A percentile compares a stretch with the other conserved stretches of the same genome.
phyloP scores from a whole-genome alignment of 1,284 basidiomycete genomes.

The Ganoderma sp. region DNA sequence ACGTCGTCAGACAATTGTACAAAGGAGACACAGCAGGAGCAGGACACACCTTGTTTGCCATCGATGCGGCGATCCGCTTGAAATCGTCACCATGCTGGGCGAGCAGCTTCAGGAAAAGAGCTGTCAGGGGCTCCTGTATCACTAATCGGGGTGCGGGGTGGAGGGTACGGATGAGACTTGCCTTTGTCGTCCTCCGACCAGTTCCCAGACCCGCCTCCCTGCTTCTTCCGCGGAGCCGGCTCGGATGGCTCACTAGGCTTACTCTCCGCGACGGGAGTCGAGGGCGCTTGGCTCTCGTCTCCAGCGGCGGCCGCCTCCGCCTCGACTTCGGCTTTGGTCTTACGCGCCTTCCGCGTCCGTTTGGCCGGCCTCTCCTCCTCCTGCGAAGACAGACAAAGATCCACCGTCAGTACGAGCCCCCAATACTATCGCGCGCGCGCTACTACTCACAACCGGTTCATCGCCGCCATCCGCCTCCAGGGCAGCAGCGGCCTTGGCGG shows the following conservation, averaged over 20 bases:
- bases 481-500: conserved; percentile 37
- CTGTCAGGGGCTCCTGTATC: conserved; percentile 50
- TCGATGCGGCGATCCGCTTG: conserved; percentile 72
- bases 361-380: conserved; percentile 40
- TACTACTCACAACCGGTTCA: conserved; percentile 43
- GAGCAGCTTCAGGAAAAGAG: conserved; percentile 67
- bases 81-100: conserved; percentile 77
- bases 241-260: conserved; percentile 42
- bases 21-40: neutral
- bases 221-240: conserved; percentile 43
- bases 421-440: neutral
- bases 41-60: conserved; percentile 70
- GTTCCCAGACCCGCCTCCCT: conserved; percentile 36
- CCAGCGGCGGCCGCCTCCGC: conserved; percentile 21
- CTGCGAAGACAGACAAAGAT: conserved; percentile 28
- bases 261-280: conserved; percentile 32
- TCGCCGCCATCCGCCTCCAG: conserved; percentile 42
- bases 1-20: neutral
- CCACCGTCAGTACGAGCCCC: conserved; percentile 1
- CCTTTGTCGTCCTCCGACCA: conserved; percentile 70
- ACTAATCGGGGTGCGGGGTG: conserved; percentile 48
- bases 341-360: conserved; percentile 42
- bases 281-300: conserved; percentile 12
- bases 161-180: conserved; percentile 41
- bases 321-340: conserved; percentile 32